Evolutionary conservation across 2,329 filamentous ascomycete species (phyloP), one percentile per base, ranked within the genome.

Genomic region (Colletotrichum australisinense): DNA sequence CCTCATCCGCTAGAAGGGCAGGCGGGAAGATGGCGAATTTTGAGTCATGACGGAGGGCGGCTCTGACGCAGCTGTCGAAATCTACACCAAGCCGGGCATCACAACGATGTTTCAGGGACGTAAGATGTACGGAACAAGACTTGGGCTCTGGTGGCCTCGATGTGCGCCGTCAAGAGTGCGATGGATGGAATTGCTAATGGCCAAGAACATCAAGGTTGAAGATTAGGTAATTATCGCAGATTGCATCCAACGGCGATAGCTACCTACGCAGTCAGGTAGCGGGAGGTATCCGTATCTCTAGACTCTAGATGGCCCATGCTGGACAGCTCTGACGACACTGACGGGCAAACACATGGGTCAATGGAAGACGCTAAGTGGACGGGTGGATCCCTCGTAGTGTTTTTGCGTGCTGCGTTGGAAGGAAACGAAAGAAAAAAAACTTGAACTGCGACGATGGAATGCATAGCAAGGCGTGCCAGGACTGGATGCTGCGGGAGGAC

Each of bases 11-110:
- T 14, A 4, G 6, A 8, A 60, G 6, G 14, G 11, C 24, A 1
- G n/a, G 26, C 4, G 32, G 3, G n/a, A 1, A 7, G 35, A 65
- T 62, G 67, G 49, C 46, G 56, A 53, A 14, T 66, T 70, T 72
- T 52, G 67, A 73, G 71, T 73, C 71, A 73, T 73, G 67, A 66
- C 62, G 71, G 67, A 73, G 67, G 67, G 71, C 46, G 24, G 52
- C 2, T 5, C 55, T 73, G 71, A 73, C 56, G 71, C 71, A 66
- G 56, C 38, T 12, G 67, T 24, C 60, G 67, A 57, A 35, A 35
- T 3, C 32, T 30, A 52, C 24, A 24, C 5, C 53, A 14, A 46
- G 62, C 22, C 56, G 57, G 38, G 1, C 19, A 57, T 9, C 1
- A 30, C 6, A 53, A 42, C 1, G 35, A n/a, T 35, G 67, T 73